phyloP scores from a whole-genome alignment of 129 eudicot species.

The Pseudognaphalium luteoalbum region DNA sequence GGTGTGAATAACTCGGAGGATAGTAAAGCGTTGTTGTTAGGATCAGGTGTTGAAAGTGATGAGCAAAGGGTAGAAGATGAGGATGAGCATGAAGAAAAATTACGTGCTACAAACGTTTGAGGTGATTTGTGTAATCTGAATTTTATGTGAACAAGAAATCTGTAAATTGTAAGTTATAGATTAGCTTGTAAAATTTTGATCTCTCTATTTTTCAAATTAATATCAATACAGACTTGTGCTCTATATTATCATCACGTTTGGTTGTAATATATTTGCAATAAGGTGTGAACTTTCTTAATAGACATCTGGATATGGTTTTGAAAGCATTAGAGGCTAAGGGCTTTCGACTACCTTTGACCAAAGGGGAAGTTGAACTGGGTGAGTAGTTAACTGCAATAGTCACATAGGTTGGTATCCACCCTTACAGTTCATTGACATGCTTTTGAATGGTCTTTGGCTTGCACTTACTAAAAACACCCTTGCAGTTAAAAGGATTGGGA shows the following conservation, averaged over 20 bases:
- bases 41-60: constrained; percentile 24
- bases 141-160: constrained; percentile 24
- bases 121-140: constrained; percentile 27
- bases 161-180: constrained; percentile 30
- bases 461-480: constrained; percentile 23
- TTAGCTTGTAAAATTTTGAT: constrained; percentile 30
- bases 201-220: constrained; percentile 17
- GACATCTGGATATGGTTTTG: neutral
- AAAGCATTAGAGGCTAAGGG: constrained; percentile 92
- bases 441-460: neutral
- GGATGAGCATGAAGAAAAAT: constrained; percentile 40
- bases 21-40: constrained; percentile 37
- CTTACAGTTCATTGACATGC: neutral
- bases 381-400: constrained; percentile 76
- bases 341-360: constrained; percentile 77
- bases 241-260: constrained; percentile 1
- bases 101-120: constrained; percentile 34
- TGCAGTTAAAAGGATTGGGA: neutral
- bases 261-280: constrained; percentile 13
- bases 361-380: constrained; percentile 96
- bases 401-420: constrained; percentile 59
- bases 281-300: neutral
- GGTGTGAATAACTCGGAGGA: constrained; percentile 37
- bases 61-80: constrained; percentile 36
- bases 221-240: constrained; percentile 5